Evolutionary conservation across 2,329 filamentous ascomycete genomes (phyloP).

Genomic region (Xylariaceae sp.): DNA sequence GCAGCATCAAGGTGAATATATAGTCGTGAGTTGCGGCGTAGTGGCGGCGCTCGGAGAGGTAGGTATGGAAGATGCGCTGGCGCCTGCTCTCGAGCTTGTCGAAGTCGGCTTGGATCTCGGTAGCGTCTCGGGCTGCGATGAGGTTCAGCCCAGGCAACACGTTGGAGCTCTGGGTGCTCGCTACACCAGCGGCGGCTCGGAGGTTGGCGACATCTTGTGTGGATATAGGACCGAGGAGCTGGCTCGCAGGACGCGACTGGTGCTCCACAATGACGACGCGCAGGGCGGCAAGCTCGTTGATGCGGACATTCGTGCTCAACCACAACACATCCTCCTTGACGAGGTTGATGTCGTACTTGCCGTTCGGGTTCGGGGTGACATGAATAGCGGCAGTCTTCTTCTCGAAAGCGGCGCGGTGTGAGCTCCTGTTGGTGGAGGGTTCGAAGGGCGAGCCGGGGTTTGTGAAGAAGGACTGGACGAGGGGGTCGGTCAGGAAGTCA

Average conservation of each 20-base stretch:
- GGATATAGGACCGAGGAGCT: slow-evolving; percentile 68
- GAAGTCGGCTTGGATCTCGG: slow-evolving; percentile 56
- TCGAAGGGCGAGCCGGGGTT: slow-evolving; percentile 67
- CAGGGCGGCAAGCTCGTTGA: slow-evolving; percentile 80
- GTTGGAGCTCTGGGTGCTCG: slow-evolving; percentile 54
- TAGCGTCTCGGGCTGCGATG: slow-evolving; percentile 45
- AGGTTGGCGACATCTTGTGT: slow-evolving; percentile 74
- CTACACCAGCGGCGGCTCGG: slow-evolving; percentile 66
- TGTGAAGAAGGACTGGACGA: slow-evolving; percentile 64
- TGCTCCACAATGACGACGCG: slow-evolving; percentile 78
- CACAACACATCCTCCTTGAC: slow-evolving; percentile 84
- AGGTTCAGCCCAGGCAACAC: slow-evolving; percentile 52
- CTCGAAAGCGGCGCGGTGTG: slow-evolving; percentile 70
- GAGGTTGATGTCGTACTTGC: slow-evolving; percentile 67
- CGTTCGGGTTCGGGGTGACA: slow-evolving; percentile 63
- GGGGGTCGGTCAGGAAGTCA: slow-evolving; percentile 67
- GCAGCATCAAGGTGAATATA: slow-evolving; percentile 47
- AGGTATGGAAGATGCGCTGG: slow-evolving; percentile 65
- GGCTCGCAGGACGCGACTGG: slow-evolving; percentile 71
- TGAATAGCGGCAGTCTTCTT: slow-evolving; percentile 85
- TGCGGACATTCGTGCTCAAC: slow-evolving; percentile 72
- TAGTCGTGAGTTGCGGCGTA: slow-evolving; percentile 63
- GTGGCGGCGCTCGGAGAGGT: slow-evolving; percentile 67
- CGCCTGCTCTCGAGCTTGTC: slow-evolving; percentile 59
- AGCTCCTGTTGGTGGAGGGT: slow-evolving; percentile 46